Evolutionary conservation across 352 stramenopile species (phyloP).

Genomic region (Pythium sp.): DNA sequence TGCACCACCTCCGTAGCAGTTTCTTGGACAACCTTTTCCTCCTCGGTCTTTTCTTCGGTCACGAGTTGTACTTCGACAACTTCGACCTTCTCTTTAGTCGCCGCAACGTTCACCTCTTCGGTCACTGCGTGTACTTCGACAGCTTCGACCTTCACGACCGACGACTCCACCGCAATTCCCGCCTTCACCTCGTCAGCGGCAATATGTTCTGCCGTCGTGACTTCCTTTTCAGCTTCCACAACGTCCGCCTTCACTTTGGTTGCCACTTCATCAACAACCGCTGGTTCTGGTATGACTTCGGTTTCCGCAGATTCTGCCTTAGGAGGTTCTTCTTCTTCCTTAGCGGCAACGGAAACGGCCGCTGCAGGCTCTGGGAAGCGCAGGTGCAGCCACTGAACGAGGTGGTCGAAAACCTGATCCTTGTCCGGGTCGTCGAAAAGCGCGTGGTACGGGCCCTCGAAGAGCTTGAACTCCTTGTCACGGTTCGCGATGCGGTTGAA

Average conservation of each 20-base stretch:
- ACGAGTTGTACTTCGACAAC: background rate
- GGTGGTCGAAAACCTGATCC: slow-evolving; percentile 38
- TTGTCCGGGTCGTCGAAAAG: slow-evolving; percentile 65
- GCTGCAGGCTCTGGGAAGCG: slow-evolving; percentile 26
- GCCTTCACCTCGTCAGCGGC: background rate
- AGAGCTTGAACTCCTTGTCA: slow-evolving; percentile 63
- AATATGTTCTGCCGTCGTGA: background rate
- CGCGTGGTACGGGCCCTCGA: slow-evolving; percentile 50
- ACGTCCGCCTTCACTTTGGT: background rate
- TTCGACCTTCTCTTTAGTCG: background rate
- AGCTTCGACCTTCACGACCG: background rate
- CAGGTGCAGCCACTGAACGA: slow-evolving; percentile 43
- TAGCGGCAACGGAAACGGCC: background rate
- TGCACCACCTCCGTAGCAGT: background rate
- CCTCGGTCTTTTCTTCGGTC: background rate
- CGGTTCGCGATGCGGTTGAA: slow-evolving; percentile 29
- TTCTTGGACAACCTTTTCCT: background rate
- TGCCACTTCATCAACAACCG: background rate
- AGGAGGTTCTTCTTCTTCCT: slow-evolving; percentile 15
- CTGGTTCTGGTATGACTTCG: background rate
- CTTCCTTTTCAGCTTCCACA: background rate
- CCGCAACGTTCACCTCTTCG: background rate
- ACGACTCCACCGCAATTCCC: too few species aligned
- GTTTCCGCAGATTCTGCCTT: slow-evolving; percentile 13
- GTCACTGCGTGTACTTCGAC: background rate